Base-by-base conservation (phyloP, 2,329 filamentous ascomycete genomes). In the Arachnomyces sp. region DNA sequence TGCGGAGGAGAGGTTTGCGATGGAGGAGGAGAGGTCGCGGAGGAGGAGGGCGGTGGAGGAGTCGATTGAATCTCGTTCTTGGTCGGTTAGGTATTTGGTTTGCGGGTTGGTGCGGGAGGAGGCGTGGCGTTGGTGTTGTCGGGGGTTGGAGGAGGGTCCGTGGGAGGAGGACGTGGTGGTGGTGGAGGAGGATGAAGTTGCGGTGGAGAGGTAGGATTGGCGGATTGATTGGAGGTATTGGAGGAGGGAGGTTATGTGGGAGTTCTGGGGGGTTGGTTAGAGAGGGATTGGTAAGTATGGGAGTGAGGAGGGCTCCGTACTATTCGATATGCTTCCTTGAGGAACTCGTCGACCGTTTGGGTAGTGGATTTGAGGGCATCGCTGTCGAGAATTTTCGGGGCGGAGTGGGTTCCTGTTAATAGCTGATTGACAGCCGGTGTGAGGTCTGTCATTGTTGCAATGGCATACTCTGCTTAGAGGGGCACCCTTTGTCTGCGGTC, bases 261-360 rank as follows among this genome's bases (percentile, higher is more conserved):
- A 76, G 59, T 94, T 92, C 88, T 94, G 55, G 13, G 32, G 32
- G 33, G 14, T 13, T 18, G 11, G 53, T 43, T 55, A 54, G 48
- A 41, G 15, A 31, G 6, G 30, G 17, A 36, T 16, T 18, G 34
- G 18, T 2, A 8, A 25, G n/a, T 13, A n/a, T 18, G 11, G 17
- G 29, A 37, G 38, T 39, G 34, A 33, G 28, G 42, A 38, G 49
- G 45, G 51, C 47, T 37, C 62, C 74, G 55, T 68, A 93, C 89
- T 62, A 96, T 95, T 59, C 83, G 79, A 65, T 94, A 92, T 39
- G 92, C 92, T 65, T 96, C 90, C 58, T 90, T 88, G 28, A 96
- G 70, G 59, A 96, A 98, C 54, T 84, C 83, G 59, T 95, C 85
- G 37, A 92, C 74, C 2, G 56, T 59, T 42, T 60, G 50, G 18